Base-by-base conservation (phyloP, 768 basidiomycete species). In the Rickenella mellea region DNA sequence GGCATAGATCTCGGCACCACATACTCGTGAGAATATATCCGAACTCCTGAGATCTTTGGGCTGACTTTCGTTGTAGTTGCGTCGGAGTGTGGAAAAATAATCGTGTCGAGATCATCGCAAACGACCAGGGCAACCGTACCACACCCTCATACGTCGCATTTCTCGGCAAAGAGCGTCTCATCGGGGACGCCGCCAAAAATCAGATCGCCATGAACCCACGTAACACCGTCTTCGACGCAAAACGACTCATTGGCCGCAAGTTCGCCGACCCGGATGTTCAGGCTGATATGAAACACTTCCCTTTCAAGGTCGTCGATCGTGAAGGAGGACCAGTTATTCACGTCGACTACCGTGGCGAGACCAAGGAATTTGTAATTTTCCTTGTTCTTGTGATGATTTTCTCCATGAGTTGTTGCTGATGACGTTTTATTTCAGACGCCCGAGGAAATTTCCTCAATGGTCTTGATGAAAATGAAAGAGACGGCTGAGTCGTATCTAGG, bases 1-100 rank as follows among this genome's bases (percentile, higher is more conserved):
- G 86, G 86, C 64, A 90, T 90, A 59, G 86, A 90, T 74, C 73
- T 89, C 52, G 85, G 85, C 55, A 94, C 92, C 48, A 96, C 92
- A 40, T 89, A 89, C 74, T 89, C 86, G 85, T 88, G 60, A 51
- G 83, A 73, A 9, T 15, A 14, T 21, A 25, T n/a, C n/a, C n/a
- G n/a, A n/a, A n/a, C n/a, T n/a, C n/a, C n/a, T n/a, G n/a, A n/a
- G n/a, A n/a, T n/a, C n/a, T n/a, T n/a, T n/a, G n/a, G n/a, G n/a
- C n/a, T n/a, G n/a, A n/a, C n/a, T n/a, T n/a, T n/a, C n/a, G n/a
- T n/a, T n/a, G n/a, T n/a, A n/a, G n/a, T n/a, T 97, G 93, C 66
- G 94, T 97, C 56, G 94, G 88, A 75, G 93, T 98, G 49, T 98
- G 93, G 92, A 89, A 93, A 75, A 92, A 96, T 58, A 94, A 98